These are phyloP conservation scores for Rhynchosporium secalis DNA, from an alignment of 2,329 filamentous ascomycete species.

Conservation along the genomic window DNA sequence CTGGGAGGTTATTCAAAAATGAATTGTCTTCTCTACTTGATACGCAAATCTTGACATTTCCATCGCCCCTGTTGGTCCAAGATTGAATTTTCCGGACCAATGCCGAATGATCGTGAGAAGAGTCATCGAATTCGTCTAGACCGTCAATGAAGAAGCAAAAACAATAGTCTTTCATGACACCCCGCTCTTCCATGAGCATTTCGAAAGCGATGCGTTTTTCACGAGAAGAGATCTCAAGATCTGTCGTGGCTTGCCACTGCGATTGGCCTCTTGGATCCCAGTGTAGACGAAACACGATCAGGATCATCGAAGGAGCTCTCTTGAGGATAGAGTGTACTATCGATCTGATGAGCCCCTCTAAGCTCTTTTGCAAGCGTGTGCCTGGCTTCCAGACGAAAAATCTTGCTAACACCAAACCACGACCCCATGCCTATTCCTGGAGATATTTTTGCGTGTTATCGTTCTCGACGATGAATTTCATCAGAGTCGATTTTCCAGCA, in stretches of 20 bases:
- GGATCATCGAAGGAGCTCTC: constrained; percentile 15
- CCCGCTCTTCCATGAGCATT: neutral
- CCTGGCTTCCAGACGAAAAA: constrained; percentile 50
- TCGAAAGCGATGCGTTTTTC: neutral
- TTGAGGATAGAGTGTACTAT: constrained; percentile 18
- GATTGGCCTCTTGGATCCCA: neutral
- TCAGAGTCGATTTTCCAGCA: constrained; percentile 30
- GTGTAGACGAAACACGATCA: constrained; percentile 6
- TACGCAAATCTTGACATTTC: constrained; percentile 21
- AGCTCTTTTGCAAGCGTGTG: constrained; percentile 29
- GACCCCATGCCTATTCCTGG: constrained; percentile 35
- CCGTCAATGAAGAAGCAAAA: constrained; percentile 43
- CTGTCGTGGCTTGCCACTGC: neutral
- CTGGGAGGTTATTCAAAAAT: constrained; percentile 28
- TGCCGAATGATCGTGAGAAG: no score
- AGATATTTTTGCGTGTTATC: constrained; percentile 18
- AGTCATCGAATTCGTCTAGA: constrained; percentile 37
- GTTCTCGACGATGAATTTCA: constrained; percentile 24
- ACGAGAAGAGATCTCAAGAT: neutral
- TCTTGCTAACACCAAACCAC: constrained; percentile 37
- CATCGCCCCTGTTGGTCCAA: no score
- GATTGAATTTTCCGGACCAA: no score
- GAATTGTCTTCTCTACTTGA: constrained; percentile 29
- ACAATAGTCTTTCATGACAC: constrained; percentile 9
- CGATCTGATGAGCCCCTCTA: constrained; percentile 18